phyloP scores from a whole-genome alignment of 306 rosid species.

The Cucumis melo region DNA sequence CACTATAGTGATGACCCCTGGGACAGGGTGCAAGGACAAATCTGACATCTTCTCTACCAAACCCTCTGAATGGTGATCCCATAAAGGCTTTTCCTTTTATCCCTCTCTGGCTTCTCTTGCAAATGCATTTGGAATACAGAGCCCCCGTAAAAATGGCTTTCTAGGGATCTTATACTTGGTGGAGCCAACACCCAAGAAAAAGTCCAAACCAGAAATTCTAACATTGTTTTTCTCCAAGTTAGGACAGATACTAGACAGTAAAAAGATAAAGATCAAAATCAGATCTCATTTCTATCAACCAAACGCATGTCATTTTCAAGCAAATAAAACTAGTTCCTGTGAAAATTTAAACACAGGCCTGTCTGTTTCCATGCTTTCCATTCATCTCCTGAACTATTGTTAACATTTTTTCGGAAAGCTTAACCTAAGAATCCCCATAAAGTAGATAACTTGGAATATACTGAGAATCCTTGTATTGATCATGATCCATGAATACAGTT shows the following conservation, averaged over 20 bases:
- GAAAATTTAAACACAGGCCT: neutral
- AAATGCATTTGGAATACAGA: neutral
- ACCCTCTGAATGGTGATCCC: neutral
- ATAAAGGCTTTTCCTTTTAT: neutral
- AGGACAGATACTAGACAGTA: neutral
- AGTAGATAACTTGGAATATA: neutral
- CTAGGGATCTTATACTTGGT: neutral
- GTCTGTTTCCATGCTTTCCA: neutral
- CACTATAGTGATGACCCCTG: neutral
- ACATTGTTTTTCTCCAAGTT: neutral
- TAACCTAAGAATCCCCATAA: neutral
- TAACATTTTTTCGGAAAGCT: neutral
- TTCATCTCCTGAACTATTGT: neutral
- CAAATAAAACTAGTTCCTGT: neutral
- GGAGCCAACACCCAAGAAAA: neutral
- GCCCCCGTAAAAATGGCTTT: neutral
- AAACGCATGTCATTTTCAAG: neutral
- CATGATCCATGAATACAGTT: neutral
- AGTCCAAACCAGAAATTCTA: neutral
- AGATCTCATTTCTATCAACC: neutral
- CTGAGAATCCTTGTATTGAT: neutral
- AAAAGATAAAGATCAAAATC: neutral
- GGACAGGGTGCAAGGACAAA: neutral
- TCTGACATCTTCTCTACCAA: neutral
- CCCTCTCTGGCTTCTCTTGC: neutral